Evolutionary conservation across 129 eudicot genomes (phyloP).

Genomic region (Tagetes erecta): DNA sequence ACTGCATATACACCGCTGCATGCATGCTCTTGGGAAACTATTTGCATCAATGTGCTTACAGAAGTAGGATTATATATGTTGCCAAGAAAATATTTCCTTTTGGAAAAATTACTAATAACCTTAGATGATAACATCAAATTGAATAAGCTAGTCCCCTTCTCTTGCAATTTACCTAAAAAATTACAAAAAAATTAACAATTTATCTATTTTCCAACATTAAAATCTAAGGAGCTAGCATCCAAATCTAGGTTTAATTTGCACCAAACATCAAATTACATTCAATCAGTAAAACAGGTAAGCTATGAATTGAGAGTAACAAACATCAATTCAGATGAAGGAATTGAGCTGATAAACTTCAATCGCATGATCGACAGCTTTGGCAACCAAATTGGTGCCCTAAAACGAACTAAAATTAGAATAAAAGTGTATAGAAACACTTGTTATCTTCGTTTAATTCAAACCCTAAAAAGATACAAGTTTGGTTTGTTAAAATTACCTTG

Average conservation of each 20-base stretch:
- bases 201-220: too few species aligned
- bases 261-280: neutral
- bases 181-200: too few species aligned
- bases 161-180: slow-evolving; percentile 23
- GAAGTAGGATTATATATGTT: slow-evolving; percentile 15
- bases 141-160: neutral
- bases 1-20: neutral
- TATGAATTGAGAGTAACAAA: neutral
- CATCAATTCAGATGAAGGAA: neutral
- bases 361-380: too few species aligned
- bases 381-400: neutral
- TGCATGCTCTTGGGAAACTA: slow-evolving; percentile 21
- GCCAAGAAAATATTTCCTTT: slow-evolving; percentile 19
- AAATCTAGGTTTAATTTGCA: neutral
- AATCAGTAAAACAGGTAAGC: neutral
- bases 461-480: neutral
- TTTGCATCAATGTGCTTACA: slow-evolving; percentile 20
- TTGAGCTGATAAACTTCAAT: neutral
- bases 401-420: neutral
- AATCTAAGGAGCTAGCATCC: too few species aligned
- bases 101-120: slow-evolving; percentile 20
- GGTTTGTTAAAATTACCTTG: neutral
- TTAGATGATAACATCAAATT: slow-evolving; percentile 38
- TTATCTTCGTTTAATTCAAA: neutral
- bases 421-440: neutral